Conservation (phyloP, 805 yeast genomes). For the Pichia manshurica region DNA sequence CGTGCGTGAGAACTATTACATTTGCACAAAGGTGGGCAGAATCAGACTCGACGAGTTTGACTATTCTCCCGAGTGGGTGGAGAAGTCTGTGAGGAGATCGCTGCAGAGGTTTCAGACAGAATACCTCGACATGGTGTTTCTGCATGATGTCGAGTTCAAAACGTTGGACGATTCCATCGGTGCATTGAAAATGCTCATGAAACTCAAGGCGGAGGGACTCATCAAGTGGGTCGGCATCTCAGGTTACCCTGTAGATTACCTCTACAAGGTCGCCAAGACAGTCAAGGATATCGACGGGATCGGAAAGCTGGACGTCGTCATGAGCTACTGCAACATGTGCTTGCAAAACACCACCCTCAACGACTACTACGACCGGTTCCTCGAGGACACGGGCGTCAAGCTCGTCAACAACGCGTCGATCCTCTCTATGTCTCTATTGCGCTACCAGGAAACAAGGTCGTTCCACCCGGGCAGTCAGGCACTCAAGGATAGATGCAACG, state of each 20-base stretch:
- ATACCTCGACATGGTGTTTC: conserved; percentile 75
- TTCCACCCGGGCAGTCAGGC: conserved; percentile 76
- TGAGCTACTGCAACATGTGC: conserved; percentile 79
- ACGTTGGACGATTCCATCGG: conserved; percentile 45
- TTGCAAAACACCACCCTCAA: conserved; percentile 62
- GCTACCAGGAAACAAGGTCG: conserved; percentile 57
- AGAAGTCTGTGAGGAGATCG: conserved; percentile 61
- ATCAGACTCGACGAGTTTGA: conserved; percentile 64
- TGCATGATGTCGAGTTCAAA: conserved; percentile 88
- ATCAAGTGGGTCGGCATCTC: conserved; percentile 69
- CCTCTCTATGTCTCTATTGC: conserved; percentile 77
- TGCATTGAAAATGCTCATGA: conserved; percentile 58
- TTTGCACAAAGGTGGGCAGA: conserved; percentile 87
- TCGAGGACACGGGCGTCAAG: conserved; percentile 48
- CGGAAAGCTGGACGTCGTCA: conserved; percentile 65
- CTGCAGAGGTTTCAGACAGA: conserved; percentile 56
- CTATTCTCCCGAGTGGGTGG: conserved; percentile 56
- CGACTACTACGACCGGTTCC: conserved; percentile 43
- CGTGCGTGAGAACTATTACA: conserved; percentile 57
- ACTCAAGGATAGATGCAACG: conserved; percentile 48
- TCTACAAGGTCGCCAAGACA: conserved; percentile 46
- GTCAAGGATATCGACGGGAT: conserved; percentile 36
- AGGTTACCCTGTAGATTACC: conserved; percentile 77
- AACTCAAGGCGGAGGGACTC: conserved; percentile 57
- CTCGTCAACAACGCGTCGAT: conserved; percentile 77